These are phyloP conservation scores for Calonectria montana DNA, from an alignment of 2,329 filamentous ascomycete species.

Conservation along the genomic window DNA sequence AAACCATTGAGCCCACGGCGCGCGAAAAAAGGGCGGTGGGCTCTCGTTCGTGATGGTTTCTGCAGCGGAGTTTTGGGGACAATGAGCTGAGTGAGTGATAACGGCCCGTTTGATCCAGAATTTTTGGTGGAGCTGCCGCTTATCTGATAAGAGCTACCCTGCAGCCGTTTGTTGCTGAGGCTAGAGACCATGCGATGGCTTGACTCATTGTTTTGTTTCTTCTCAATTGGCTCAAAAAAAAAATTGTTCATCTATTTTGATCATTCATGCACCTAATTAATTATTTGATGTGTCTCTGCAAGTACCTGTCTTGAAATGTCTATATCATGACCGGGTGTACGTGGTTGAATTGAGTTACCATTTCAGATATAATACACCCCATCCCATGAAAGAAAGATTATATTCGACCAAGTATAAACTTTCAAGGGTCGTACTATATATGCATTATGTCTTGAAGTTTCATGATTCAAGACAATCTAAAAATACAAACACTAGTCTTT, in stretches of 20 bases:
- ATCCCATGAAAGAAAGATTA: too few relatives aligned
- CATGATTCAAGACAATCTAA: not conserved
- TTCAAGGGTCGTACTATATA: too few relatives aligned
- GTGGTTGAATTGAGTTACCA: not conserved
- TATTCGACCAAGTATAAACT: too few relatives aligned
- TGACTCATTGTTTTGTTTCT: not conserved
- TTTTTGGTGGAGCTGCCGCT: constrained; percentile 26
- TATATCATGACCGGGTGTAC: too few relatives aligned
- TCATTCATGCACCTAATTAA: not conserved
- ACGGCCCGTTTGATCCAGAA: not conserved
- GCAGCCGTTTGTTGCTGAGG: not conserved
- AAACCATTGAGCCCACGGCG: constrained; percentile 48
- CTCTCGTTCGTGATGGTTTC: constrained; percentile 57
- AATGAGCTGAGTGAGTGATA: constrained; percentile 19
- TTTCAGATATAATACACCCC: too few relatives aligned
- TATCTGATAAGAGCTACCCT: constrained; percentile 27
- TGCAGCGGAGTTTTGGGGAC: constrained; percentile 61
- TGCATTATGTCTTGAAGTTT: not conserved
- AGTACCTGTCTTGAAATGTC: not conserved
- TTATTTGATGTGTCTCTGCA: not conserved
- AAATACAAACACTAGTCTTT: too few relatives aligned
- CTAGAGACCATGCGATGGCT: not conserved
- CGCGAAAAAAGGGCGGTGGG: constrained; percentile 24
- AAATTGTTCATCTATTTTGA: not conserved
- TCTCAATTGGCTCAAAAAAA: not conserved